Evolutionary conservation across 2,329 filamentous ascomycete species (phyloP), one percentile per base, ranked within the genome.

Genomic region (Magnaporthiopsis rhizophila): DNA sequence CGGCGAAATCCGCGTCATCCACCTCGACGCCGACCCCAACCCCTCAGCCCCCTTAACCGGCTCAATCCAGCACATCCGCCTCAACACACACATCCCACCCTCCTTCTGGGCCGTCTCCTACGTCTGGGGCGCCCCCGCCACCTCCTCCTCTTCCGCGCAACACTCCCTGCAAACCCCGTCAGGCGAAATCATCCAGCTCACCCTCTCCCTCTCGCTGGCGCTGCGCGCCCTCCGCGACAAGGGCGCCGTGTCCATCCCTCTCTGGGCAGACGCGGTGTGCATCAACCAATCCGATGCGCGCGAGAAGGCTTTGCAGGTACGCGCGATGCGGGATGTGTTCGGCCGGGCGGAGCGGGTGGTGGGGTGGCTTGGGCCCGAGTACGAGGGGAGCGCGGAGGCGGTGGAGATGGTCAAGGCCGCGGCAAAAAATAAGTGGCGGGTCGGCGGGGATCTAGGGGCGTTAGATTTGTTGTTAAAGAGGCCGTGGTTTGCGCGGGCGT

Each of bases 251-350:
- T 26, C 30, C n/a, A 24, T n/a, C 13, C 30, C 21, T 12, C 18
- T 56, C 11, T 62, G 61, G 61, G 50, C 30, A 13, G 61, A 62
- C 45, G 36, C 38, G n/a, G 30, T 62, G 9, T 62, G 61, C 50
- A 57, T 62, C 45, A 45, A 62, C 61, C 61, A 62, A 38, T 12
- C 15, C 45, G 50, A 62, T n/a, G 30, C 38, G 12, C 24, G 7
- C 34, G 61, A 62, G 21, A 57, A 32, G 24, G 30, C 24, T 26
- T 6, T 15, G 45, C 61, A 62, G 45, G 28, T 62, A 1, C 18
- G 15, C 21, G 45, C 56, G 6, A 62, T 62, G 50, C 24, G n/a
- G 5, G 2, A 32, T 5, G n/a, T 57, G 15, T 62, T 53, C 11
- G 21, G 24, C 3, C 12, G 18, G 15, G 61, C 61, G 8, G 13